Conservation (phyloP, 2,329 filamentous ascomycete genomes). For the Metarhizium anisopliae region DNA sequence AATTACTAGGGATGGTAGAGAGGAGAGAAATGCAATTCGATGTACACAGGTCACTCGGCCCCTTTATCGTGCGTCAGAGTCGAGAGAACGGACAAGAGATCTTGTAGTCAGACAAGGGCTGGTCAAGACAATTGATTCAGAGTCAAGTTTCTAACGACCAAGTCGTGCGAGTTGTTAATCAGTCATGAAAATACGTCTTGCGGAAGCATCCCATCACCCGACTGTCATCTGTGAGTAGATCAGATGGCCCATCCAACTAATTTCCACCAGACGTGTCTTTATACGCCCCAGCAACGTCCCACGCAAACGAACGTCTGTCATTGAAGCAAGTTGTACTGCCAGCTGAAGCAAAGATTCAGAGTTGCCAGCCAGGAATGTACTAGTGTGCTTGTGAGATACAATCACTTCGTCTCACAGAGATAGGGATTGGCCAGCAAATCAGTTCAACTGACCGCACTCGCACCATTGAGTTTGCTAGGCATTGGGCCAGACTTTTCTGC, state of each 20-base stretch:
- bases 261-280: background rate
- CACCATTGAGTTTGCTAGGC: too few species aligned
- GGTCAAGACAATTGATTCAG: background rate
- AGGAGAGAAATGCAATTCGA: background rate
- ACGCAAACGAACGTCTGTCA: background rate
- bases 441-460: background rate
- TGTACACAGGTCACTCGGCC: background rate
- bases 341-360: background rate
- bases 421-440: background rate
- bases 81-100: background rate
- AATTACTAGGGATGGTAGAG: background rate
- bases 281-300: background rate
- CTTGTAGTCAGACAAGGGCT: background rate
- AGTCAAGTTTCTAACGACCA: background rate
- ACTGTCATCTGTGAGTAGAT: background rate
- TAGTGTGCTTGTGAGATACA: background rate
- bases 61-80: background rate
- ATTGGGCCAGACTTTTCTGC: too few species aligned
- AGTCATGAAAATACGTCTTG: background rate
- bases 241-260: background rate
- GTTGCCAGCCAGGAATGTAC: background rate
- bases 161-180: background rate
- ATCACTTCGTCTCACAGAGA: background rate
- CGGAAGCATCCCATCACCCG: background rate
- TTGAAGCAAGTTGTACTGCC: background rate